These are phyloP conservation scores for Rhodotorula graminis DNA, from an alignment of 768 basidiomycete species.

Conservation along the genomic window DNA sequence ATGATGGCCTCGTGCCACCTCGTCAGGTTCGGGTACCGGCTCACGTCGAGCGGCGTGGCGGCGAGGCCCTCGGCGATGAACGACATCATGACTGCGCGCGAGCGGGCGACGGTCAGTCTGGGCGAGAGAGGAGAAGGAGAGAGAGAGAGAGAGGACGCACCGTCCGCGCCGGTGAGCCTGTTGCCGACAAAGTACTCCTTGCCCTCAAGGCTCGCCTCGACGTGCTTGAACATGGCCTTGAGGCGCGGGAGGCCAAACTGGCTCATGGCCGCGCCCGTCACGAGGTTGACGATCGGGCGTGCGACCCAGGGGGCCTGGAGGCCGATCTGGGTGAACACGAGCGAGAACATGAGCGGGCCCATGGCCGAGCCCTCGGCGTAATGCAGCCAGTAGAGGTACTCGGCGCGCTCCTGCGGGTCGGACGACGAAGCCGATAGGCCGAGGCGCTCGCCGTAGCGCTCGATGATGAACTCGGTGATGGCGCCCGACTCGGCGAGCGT, in stretches of 20 bases:
- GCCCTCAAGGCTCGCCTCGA: slow-evolving; percentile 18
- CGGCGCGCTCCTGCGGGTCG: slow-evolving; percentile 4
- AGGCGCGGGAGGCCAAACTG: slow-evolving; percentile 16
- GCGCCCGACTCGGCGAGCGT: slow-evolving; percentile 37
- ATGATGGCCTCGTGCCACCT: slow-evolving; percentile 19
- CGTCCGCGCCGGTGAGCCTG: slow-evolving; percentile 28
- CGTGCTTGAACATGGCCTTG: slow-evolving; percentile 3
- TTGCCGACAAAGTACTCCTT: slow-evolving; percentile 29
- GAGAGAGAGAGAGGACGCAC: slow-evolving; percentile 1
- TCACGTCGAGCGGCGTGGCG: not conserved
- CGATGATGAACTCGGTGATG: slow-evolving; percentile 36
- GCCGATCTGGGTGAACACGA: slow-evolving; percentile 25
- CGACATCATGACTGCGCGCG: slow-evolving; percentile 28
- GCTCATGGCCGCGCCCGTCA: slow-evolving; percentile 1
- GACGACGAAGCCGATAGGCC: not conserved
- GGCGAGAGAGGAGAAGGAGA: too few relatives aligned
- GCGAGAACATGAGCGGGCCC: slow-evolving; percentile 25
- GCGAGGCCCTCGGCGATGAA: slow-evolving; percentile 28
- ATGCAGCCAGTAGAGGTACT: slow-evolving; percentile 36
- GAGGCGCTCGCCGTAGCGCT: slow-evolving; percentile 31
- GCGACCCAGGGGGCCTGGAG: slow-evolving; percentile 23
- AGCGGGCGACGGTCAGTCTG: not conserved
- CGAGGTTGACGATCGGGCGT: slow-evolving; percentile 11
- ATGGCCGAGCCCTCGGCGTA: slow-evolving; percentile 29
- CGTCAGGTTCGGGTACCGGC: slow-evolving; percentile 16